Percentiles rank a stretch among this genome's conserved stretches.
Evolutionary conservation across 352 stramenopile genomes (phyloP).

Genomic region (Peronospora farinosa): DNA sequence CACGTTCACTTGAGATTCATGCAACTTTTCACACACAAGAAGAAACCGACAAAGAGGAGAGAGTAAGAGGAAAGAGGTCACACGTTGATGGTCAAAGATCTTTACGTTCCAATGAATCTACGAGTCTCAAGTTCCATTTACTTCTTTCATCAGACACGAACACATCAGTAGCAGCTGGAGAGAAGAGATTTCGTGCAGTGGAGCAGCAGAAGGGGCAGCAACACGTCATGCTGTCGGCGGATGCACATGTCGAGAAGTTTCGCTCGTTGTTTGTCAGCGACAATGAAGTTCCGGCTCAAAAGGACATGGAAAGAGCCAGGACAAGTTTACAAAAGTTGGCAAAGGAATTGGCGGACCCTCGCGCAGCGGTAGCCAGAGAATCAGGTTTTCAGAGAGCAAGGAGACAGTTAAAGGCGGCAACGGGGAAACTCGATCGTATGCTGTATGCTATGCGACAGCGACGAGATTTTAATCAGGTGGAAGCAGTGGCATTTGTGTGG

Average conservation of each 20-base stretch:
- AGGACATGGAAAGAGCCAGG: slow-evolving; percentile 16
- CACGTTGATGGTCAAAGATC: slow-evolving; percentile 1
- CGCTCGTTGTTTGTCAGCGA: slow-evolving; percentile 10
- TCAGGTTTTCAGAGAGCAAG: slow-evolving; percentile 28
- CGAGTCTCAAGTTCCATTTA: slow-evolving; percentile 11
- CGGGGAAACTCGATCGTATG: slow-evolving; percentile 44
- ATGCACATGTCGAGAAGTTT: slow-evolving; percentile 7
- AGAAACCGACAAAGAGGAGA: not conserved
- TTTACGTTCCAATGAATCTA: not conserved
- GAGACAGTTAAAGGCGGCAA: slow-evolving; percentile 45
- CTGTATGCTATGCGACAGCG: slow-evolving; percentile 30
- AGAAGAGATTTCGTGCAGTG: not conserved
- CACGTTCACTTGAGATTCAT: slow-evolving; percentile 19
- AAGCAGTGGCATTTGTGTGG: slow-evolving; percentile 44
- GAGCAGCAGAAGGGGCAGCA: not conserved
- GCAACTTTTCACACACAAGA: slow-evolving; percentile 2
- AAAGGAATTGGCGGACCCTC: slow-evolving; percentile 19
- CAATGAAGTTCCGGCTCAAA: not conserved
- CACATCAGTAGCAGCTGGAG: not conserved
- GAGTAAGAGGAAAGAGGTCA: not conserved
- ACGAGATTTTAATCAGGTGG: slow-evolving; percentile 37
- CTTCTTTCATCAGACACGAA: slow-evolving; percentile 1
- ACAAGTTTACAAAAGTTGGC: slow-evolving; percentile 21
- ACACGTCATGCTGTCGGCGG: slow-evolving; percentile 4
- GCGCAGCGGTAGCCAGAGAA: slow-evolving; percentile 17